Base-by-base conservation (phyloP, 164 flowering plant species). In the Amborella trichopoda region DNA sequence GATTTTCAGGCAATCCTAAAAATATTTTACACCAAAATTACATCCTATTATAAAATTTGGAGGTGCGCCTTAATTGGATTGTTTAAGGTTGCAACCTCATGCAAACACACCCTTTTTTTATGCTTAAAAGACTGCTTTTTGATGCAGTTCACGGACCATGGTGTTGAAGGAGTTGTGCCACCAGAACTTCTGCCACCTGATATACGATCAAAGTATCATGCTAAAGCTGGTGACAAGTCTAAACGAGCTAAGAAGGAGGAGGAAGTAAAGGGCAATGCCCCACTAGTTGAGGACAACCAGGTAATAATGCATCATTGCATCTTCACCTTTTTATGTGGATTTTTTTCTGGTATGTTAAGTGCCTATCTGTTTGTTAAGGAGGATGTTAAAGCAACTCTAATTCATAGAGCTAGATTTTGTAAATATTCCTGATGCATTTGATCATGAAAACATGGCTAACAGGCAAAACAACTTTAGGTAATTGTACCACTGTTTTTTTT, bases 91-190 rank as follows among this genome's bases (percentile, higher is more conserved):
- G n/a, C n/a, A n/a, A n/a, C n/a, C n/a, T n/a, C n/a, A n/a, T n/a
- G n/a, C n/a, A n/a, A n/a, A n/a, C n/a, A n/a, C n/a, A n/a, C n/a
- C n/a, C n/a, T n/a, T n/a, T n/a, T n/a, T n/a, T n/a, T n/a, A n/a
- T n/a, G n/a, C n/a, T n/a, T n/a, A n/a, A n/a, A n/a, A n/a, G n/a
- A n/a, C n/a, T n/a, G n/a, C n/a, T n/a, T 9, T 6, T 48, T 17
- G n/a, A 13, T 74, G 74, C 93, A 91, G 98, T 87, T 87, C 49
- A 77, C 83, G 26, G 99, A 91, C 25, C 65, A 68, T 61, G 95
- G 99, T 11, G 74, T 87, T 44, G 96, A 91, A 65, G 99, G 95
- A 44, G 96, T 91, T 40, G 90, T 91, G 34, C 96, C 99, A 10
- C 59, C 73, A 25, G 96, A 91, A 61, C 83, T 91, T 49, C 58